Evolutionary conservation across 2,329 filamentous ascomycete genomes (phyloP), one percentile per base, ranked within the genome.

Genomic region (Penicillium sp.): DNA sequence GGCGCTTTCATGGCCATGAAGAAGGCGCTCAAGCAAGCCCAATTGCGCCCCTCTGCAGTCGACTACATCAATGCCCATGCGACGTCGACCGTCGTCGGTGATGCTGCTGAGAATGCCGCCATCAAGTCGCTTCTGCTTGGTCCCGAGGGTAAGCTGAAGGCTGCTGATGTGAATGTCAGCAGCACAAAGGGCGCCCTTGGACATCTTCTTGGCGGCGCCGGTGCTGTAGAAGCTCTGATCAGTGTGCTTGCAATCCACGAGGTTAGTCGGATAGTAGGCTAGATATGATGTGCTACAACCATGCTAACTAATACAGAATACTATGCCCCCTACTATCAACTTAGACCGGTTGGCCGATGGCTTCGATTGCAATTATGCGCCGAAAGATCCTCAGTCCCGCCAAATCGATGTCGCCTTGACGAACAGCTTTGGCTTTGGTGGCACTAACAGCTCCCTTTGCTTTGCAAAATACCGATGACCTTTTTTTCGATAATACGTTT

Each of bases 401-500:
- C 66, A 76, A 2, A 81, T 97, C 10, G 74, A 82, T 49, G 85
- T 92, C 18, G 88, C 88, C 4, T 62, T 99, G 50, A 93, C 89
- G 3, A 99, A 99, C 64, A 97, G 92, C 67, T 99, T 99, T 72
- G 93, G 93, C 0, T 99, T 99, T 73, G 93, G 93, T 10, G 93
- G 93, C 13, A 97, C 92, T 1, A 99, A 99, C 73, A 91, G 92
- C 35, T 90, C 84, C 46, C 74, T 99, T 31, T 90, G 90, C 44
- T 92, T 97, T 62, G 60, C 66, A 4, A 64, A 58, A 45, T 60
- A 60, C 43, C 46, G 42, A 46, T 41, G 52, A 45, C 56, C 9
- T 29, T n/a, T 38, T 11, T n/a, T 55, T 43, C 41, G 12, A 22
- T 5, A 5, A 22, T 3, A 22, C 19, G 5, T 22, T 22, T 22